phyloP scores from a whole-genome alignment of 257 asterid species.

The Jaltomata sinuosa region DNA sequence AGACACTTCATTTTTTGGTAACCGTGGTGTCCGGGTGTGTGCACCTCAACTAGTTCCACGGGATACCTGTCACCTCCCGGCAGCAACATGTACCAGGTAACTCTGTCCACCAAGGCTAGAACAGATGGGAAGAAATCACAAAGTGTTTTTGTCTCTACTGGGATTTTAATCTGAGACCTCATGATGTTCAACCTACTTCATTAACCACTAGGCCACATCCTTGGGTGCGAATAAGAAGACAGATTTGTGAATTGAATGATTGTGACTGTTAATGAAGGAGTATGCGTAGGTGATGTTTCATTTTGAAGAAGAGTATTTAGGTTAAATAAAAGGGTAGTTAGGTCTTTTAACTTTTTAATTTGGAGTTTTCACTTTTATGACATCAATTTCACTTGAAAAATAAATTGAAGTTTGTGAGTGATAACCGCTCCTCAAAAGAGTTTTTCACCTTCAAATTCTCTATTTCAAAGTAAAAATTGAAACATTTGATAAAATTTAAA shows the following conservation, averaged over 20 bases:
- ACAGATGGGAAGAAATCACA: neutral
- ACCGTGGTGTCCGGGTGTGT: too few relatives aligned
- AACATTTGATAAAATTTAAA: neutral
- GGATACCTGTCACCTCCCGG: too few relatives aligned
- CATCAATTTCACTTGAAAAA: neutral
- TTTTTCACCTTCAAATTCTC: neutral
- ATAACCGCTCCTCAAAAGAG: neutral
- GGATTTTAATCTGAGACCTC: neutral
- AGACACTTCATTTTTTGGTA: too few relatives aligned
- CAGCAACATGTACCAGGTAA: neutral
- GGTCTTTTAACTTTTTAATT: neutral
- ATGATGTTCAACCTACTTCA: neutral
- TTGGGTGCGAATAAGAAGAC: neutral
- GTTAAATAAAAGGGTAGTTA: neutral
- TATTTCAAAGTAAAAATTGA: neutral
- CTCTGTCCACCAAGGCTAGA: neutral
- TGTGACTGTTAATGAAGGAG: neutral
- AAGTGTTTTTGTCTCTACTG: neutral
- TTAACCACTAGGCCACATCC: neutral
- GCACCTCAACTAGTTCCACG: too few relatives aligned
- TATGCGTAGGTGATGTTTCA: neutral
- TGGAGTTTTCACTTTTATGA: neutral
- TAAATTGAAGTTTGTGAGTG: neutral
- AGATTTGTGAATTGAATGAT: neutral
- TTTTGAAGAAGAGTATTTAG: neutral